Base-by-base conservation (phyloP, 1,284 basidiomycete genomes). In the Microbotryum violaceum region DNA sequence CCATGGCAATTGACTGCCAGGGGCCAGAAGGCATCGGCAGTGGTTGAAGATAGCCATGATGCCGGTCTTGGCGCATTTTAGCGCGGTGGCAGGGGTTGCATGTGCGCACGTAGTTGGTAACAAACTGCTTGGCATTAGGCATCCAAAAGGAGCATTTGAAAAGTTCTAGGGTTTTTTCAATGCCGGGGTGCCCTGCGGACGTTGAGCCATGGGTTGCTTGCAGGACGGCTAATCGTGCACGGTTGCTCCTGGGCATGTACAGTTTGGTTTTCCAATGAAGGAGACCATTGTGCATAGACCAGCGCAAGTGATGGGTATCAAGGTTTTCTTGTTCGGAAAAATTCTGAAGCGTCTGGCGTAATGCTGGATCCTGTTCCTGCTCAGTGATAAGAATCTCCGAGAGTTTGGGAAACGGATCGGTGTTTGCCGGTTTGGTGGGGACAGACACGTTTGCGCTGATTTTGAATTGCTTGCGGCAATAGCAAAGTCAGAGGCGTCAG, bases 21-120 rank as follows among this genome's bases (percentile, higher is more conserved):
- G n/a, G n/a, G n/a, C n/a, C n/a, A n/a, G n/a, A n/a, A n/a, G n/a
- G n/a, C n/a, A n/a, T n/a, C n/a, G n/a, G n/a, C n/a, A n/a, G n/a
- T n/a, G n/a, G n/a, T n/a, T n/a, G n/a, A n/a, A n/a, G n/a, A n/a
- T n/a, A n/a, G n/a, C n/a, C n/a, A n/a, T n/a, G n/a, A n/a, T n/a
- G n/a, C n/a, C n/a, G n/a, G n/a, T n/a, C n/a, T n/a, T n/a, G n/a
- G n/a, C n/a, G n/a, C n/a, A n/a, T n/a, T n/a, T n/a, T n/a, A n/a
- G n/a, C n/a, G n/a, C n/a, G n/a, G n/a, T n/a, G n/a, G n/a, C n/a
- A n/a, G n/a, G n/a, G n/a, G n/a, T n/a, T n/a, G n/a, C n/a, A n/a
- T n/a, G n/a, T n/a, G n/a, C n/a, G n/a, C n/a, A 75, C 70, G 54
- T 77, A 79, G 20, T 58, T 23, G 1, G 65, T 56, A 14, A 78